These are phyloP conservation scores for Monosporozyma unispora DNA, from an alignment of 805 yeast species.

Conservation along the genomic window DNA sequence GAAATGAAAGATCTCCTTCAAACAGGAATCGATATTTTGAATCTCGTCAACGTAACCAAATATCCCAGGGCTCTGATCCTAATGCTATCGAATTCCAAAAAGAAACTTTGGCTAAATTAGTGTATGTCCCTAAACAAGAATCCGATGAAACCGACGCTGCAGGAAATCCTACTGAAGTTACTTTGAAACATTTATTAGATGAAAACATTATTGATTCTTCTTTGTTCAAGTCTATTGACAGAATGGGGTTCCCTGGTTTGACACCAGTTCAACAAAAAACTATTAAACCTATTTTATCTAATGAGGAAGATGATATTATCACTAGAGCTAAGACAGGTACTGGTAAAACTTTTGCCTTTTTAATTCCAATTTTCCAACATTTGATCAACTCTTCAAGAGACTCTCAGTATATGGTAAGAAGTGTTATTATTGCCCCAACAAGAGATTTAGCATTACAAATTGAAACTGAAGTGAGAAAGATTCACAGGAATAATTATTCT, in stretches of 20 bases:
- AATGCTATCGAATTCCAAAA: conserved; percentile 8
- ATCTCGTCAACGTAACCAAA: not conserved
- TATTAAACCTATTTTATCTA: conserved; percentile 45
- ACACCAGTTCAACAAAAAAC: conserved; percentile 65
- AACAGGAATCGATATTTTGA: not conserved
- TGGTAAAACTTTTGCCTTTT: conserved; percentile 86
- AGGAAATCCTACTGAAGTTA: conserved; percentile 12
- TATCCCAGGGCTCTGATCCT: not conserved
- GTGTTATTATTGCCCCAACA: conserved; percentile 78
- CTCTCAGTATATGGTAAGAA: conserved; percentile 36
- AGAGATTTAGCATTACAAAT: conserved; percentile 86
- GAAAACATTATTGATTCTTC: conserved; percentile 23
- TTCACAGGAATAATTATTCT: conserved; percentile 28
- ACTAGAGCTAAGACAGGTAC: conserved; percentile 94
- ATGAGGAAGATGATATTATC: conserved; percentile 52
- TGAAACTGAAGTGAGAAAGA: conserved; percentile 49
- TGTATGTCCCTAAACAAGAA: conserved; percentile 9
- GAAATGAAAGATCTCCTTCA: not conserved
- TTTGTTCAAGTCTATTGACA: conserved; percentile 30
- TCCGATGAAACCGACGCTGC: not conserved
- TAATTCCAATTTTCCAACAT: conserved; percentile 67
- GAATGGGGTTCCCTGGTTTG: conserved; percentile 41
- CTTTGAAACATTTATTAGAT: conserved; percentile 24
- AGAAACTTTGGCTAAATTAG: conserved; percentile 12
- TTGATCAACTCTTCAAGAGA: conserved; percentile 29